Evolutionary conservation across 192 early-diverging fungal species (phyloP).

Genomic region (Rhizoclosmatium sp.): DNA sequence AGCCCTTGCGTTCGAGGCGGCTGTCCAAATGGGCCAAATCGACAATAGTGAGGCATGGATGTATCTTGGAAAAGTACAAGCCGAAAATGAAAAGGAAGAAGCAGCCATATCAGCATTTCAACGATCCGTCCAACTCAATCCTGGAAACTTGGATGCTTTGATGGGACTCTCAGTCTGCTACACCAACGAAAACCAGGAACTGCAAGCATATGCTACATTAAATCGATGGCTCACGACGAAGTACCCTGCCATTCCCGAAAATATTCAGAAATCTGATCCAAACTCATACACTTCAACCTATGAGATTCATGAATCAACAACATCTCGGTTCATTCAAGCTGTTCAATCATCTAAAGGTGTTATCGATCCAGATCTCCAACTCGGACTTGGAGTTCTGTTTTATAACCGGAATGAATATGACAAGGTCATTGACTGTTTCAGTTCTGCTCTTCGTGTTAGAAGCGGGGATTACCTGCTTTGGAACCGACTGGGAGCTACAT

Average conservation of each 20-base stretch:
- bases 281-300: conserved; percentile 38
- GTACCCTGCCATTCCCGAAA: conserved; percentile 66
- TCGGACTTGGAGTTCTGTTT: conserved; percentile 90
- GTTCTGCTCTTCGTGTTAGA: conserved; percentile 79
- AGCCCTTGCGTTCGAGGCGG: conserved; percentile 89
- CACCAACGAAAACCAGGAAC: conserved; percentile 85
- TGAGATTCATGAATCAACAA: conserved; percentile 72
- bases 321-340: conserved; percentile 79
- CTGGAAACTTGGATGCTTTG: conserved; percentile 41
- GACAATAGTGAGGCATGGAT: conserved; percentile 82
- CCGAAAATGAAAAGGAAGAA: conserved; percentile 93
- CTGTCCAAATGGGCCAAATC: conserved; percentile 70
- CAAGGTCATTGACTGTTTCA: conserved; percentile 96
- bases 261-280: conserved; percentile 15
- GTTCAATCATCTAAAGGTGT: conserved; percentile 47
- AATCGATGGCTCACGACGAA: conserved; percentile 87
- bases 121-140: conserved; percentile 74
- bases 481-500: conserved; percentile 93
- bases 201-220: conserved; percentile 84
- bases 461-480: conserved; percentile 90
- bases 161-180: conserved; percentile 81
- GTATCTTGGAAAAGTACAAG: conserved; percentile 82
- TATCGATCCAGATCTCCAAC: conserved; percentile 88
- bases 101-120: conserved; percentile 87
- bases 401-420: conserved; percentile 92